phyloP scores from a whole-genome alignment of 345 rosid genomes.

The Bruguiera sexangula region DNA sequence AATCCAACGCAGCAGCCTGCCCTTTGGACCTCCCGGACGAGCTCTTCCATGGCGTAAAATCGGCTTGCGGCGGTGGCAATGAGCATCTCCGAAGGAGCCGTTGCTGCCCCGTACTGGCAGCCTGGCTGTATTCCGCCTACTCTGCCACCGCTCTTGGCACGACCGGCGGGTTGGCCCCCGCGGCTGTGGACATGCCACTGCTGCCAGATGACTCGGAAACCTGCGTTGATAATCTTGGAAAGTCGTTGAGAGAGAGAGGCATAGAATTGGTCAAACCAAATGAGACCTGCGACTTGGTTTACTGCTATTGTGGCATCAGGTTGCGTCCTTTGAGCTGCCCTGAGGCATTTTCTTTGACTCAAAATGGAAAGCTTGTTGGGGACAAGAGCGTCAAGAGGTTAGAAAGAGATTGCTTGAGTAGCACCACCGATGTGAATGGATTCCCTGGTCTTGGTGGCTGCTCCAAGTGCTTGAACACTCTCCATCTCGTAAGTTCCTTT shows the following conservation, averaged over 20 bases:
- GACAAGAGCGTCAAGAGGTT: conserved; percentile 54
- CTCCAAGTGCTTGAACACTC: conserved; percentile 76
- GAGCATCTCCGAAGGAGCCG: conserved; percentile 48
- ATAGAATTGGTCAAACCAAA: conserved; percentile 56
- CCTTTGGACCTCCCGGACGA: conserved; percentile 68
- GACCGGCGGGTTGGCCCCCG: conserved; percentile 11
- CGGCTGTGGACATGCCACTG: conserved; percentile 50
- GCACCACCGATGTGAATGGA: conserved; percentile 41
- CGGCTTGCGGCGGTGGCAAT: conserved; percentile 44
- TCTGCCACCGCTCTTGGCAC: conserved; percentile 61
- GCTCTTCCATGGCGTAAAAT: conserved; percentile 55
- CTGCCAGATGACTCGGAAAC: conserved; percentile 96
- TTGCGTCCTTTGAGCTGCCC: conserved; percentile 74
- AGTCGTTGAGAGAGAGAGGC: conserved; percentile 65
- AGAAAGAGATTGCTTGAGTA: conserved; percentile 65
- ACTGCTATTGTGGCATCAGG: conserved; percentile 85
- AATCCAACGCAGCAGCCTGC: conserved; percentile 61
- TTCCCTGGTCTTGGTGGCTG: conserved; percentile 72
- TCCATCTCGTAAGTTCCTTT: conserved; percentile 44
- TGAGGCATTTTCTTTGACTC: conserved; percentile 51
- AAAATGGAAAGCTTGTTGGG: conserved; percentile 62
- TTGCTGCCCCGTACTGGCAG: conserved; percentile 93
- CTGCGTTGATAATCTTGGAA: conserved; percentile 72
- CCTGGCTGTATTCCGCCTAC: conserved; percentile 88
- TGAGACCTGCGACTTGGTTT: conserved; percentile 82